These are phyloP conservation scores for Collybiopsis confluens DNA, from an alignment of 768 basidiomycete species.

Conservation along the genomic window DNA sequence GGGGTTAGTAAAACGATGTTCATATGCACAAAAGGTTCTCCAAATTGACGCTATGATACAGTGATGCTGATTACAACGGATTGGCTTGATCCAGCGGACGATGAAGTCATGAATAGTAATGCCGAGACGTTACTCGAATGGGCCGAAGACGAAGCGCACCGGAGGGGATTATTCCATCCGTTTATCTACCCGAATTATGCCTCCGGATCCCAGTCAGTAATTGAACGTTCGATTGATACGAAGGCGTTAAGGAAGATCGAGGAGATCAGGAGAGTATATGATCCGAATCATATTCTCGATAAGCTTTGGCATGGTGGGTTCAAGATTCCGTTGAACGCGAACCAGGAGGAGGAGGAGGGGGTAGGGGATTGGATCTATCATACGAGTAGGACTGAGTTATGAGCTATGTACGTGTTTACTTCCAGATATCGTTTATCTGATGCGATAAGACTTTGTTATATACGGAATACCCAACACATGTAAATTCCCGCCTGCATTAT, in stretches of 20 bases:
- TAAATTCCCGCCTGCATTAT: no score
- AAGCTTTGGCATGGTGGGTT: constrained; percentile 6
- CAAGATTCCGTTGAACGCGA: no score
- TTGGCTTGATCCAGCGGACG: constrained; percentile 11
- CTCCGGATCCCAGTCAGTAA: background rate
- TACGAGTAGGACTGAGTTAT: no score
- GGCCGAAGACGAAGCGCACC: constrained; percentile 7
- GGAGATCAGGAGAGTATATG: background rate
- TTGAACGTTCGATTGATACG: background rate
- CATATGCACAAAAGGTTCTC: background rate
- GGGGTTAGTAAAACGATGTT: constrained; percentile 4
- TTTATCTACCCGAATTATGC: constrained; percentile 9
- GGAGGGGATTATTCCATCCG: background rate
- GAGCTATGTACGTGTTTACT: no score
- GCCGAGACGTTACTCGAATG: background rate
- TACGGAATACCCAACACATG: no score
- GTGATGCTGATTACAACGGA: constrained; percentile 7
- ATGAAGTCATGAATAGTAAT: constrained; percentile 8
- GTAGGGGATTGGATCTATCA: no score
- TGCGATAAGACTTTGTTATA: no score
- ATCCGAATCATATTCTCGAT: background rate
- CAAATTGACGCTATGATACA: background rate
- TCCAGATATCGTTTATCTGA: no score
- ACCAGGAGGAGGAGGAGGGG: no score
- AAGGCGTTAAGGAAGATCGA: background rate